phyloP scores from a whole-genome alignment of 73 alveolate species.

The Breviolum minutum region DNA sequence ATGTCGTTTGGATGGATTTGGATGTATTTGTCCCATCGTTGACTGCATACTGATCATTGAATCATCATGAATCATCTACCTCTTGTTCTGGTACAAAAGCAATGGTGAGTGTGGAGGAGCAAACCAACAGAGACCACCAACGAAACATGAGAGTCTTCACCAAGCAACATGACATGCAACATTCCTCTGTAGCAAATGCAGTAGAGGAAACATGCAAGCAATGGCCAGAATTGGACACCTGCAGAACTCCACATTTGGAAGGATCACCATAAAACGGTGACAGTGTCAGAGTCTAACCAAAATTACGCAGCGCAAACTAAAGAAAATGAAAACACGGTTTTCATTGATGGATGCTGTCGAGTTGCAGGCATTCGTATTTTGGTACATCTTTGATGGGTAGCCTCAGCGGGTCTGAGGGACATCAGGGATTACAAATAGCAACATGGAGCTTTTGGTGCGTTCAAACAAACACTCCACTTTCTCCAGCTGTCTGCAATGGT shows the following conservation, averaged over 20 bases:
- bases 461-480: background rate
- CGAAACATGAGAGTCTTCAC: background rate
- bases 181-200: constrained; percentile 81
- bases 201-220: constrained; percentile 65
- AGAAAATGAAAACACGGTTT: background rate
- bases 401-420: constrained; percentile 3
- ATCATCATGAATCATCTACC: no score
- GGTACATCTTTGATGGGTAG: constrained; percentile 77
- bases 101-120: no score
- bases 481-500: no score
- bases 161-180: constrained; percentile 70
- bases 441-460: background rate
- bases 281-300: background rate
- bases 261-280: background rate
- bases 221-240: constrained; percentile 79
- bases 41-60: no score
- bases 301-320: background rate
- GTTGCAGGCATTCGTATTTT: constrained; percentile 36
- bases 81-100: no score
- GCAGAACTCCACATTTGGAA: background rate
- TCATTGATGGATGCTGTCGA: no score
- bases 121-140: no score
- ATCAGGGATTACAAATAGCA: background rate
- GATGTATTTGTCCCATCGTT: no score
- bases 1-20: no score